phyloP scores from a whole-genome alignment of 306 rosid species.

The Pterocarpus santalinus region DNA sequence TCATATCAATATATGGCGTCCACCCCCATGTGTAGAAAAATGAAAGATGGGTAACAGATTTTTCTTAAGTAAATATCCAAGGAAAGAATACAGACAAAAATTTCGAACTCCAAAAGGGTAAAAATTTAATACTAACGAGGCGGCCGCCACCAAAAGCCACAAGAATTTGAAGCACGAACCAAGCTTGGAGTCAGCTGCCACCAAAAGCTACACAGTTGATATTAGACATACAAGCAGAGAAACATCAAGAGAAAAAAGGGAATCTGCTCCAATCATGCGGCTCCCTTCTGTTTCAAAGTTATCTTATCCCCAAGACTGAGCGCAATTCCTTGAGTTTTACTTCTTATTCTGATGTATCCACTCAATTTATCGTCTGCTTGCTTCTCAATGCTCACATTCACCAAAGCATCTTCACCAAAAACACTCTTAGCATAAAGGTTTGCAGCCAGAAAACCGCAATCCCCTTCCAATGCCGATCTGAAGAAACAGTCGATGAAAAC shows the following conservation, averaged over 20 bases:
- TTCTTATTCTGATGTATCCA: constrained; percentile 98
- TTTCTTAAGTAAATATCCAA: constrained; percentile 45
- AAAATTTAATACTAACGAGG: constrained; percentile 42
- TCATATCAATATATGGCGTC: constrained; percentile 50
- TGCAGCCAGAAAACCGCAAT: constrained; percentile 96
- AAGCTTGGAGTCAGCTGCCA: constrained; percentile 49
- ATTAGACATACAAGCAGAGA: constrained; percentile 44
- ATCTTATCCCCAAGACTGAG: constrained; percentile 98
- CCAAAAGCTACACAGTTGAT: constrained; percentile 58
- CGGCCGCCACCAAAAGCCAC: constrained; percentile 54
- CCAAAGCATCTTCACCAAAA: constrained; percentile 98
- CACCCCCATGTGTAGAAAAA: constrained; percentile 49
- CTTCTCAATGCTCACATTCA: constrained; percentile 94
- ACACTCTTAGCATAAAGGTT: constrained; percentile 97
- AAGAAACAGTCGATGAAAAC: constrained; percentile 24
- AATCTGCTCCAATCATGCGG: constrained; percentile 54
- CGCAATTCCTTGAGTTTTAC: constrained; percentile 99
- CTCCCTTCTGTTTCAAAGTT: constrained; percentile 97
- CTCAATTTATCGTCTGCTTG: constrained; percentile 87
- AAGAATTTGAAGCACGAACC: constrained; percentile 39
- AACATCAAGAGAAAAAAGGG: constrained; percentile 32
- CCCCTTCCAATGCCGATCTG: constrained; percentile 97
- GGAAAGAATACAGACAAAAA: constrained; percentile 57
- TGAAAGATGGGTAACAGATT: constrained; percentile 44
- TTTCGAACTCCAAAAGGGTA: constrained; percentile 44